Evolutionary conservation across 106 monocot genomes (phyloP), one percentile per base, ranked within the genome.

Genomic region (Phalaenopsis aphrodite): DNA sequence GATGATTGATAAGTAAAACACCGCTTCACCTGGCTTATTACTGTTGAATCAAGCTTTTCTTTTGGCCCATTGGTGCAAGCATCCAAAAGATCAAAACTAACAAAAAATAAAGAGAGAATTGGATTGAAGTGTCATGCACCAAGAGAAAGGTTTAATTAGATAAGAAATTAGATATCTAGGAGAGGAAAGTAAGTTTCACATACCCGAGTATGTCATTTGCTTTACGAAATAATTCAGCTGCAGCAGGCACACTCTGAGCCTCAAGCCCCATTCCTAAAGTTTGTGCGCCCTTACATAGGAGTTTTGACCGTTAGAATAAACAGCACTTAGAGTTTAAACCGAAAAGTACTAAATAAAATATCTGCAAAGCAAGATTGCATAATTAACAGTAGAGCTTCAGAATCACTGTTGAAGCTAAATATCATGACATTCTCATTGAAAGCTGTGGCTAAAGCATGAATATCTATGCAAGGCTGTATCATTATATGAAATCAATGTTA

Each of bases 181-280:
- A 84, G 6, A 55, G 52, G 17, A 77, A 77, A 19, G 42, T 6
- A 48, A 41, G 3, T 57, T 46, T 56, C 14, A 45, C 77, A 65
- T 84, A 97, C 96, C 96, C 96, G 85, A 97, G 94, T 80, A 97
- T 87, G 67, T 92, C 83, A 76, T 94, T 97, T 78, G 96, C 94
- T 85, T 92, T 94, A 46, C 85, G 73, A 74, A 88, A 97, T 80
- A 97, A 85, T 47, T 90, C 85, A 45, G 96, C 88, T 72, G 96
- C 96, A 75, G 96, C 92, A 8, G 75, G 82, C 48, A 94, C 90
- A 76, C 74, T 83, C 76, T 94, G 90, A 81, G 90, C 87, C 81
- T 85, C 90, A 23, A 37, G 80, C n/a, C 94, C 96, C 96, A 97
- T 97, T 81, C 96, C 96, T 15, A 92, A 87, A 77, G 86, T 79